Percentiles rank a stretch among this genome's conserved stretches.
Conservation (phyloP, 371 early-diverging fungal species). For the Saksenaea oblongispora region DNA sequence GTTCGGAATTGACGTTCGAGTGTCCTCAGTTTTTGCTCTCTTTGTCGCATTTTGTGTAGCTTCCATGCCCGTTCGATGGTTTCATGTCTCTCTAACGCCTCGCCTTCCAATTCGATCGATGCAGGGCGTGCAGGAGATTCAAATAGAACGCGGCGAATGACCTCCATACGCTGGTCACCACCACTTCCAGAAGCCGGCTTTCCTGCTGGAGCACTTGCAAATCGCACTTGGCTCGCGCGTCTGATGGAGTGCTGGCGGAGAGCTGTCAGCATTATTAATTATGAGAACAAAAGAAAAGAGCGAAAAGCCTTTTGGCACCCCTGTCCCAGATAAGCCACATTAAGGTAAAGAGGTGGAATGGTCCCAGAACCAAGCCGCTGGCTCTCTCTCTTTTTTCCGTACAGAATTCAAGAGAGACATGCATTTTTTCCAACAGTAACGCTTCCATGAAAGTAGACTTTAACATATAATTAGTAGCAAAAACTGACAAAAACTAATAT, state of each 20-base stretch:
- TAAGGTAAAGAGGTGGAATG: neutral
- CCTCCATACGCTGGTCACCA: slow-evolving; percentile 70
- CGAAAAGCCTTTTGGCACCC: neutral
- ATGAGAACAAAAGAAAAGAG: neutral
- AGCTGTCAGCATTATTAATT: neutral
- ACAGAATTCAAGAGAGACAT: neutral
- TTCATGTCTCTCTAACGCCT: slow-evolving; percentile 65
- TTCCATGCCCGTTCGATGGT: slow-evolving; percentile 80
- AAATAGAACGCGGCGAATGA: slow-evolving; percentile 73
- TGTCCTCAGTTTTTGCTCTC: slow-evolving; percentile 56
- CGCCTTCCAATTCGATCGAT: slow-evolving; percentile 37
- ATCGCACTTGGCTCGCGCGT: slow-evolving; percentile 8
- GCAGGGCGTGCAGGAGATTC: slow-evolving; percentile 57
- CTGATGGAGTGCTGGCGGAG: slow-evolving; percentile 4
- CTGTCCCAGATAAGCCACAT: neutral
- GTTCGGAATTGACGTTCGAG: slow-evolving; percentile 71
- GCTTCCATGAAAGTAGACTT: too few relatives aligned
- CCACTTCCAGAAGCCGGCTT: slow-evolving; percentile 11
- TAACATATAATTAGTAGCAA: neutral
- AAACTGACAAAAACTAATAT: neutral
- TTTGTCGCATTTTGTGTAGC: slow-evolving; percentile 60
- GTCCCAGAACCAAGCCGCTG: neutral
- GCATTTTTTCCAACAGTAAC: too few relatives aligned
- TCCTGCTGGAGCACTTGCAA: slow-evolving; percentile 2
- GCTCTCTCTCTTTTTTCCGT: neutral